Evolutionary conservation across 371 early-diverging fungal species (phyloP).

Genomic region (Dinochytrium kinnereticum): DNA sequence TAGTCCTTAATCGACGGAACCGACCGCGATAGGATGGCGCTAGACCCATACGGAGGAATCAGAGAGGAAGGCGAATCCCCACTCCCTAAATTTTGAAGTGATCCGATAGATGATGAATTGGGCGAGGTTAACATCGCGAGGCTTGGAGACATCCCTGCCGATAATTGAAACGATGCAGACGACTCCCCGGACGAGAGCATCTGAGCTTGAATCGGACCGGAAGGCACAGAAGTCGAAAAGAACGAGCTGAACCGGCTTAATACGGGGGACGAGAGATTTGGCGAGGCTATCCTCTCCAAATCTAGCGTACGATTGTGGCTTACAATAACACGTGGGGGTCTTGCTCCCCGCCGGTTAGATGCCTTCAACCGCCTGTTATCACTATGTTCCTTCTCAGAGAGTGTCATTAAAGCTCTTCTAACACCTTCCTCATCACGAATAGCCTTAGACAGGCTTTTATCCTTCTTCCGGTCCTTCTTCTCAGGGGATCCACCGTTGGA

Average conservation of each 20-base stretch:
- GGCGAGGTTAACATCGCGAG: conserved; percentile 1
- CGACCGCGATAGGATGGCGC: conserved; percentile 28
- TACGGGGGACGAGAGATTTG: conserved; percentile 15
- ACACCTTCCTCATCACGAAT: conserved; percentile 13
- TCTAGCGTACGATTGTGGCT: conserved; percentile 40
- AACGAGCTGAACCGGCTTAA: conserved; percentile 28
- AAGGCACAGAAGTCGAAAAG: conserved; percentile 12
- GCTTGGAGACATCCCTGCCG: conserved; percentile 18
- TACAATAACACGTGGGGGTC: conserved; percentile 44
- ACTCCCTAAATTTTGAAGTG: conserved; percentile 10
- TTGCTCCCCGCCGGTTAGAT: conserved; percentile 8
- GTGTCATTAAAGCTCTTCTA: conserved; percentile 2
- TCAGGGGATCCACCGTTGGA: background rate
- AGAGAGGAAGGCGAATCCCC: conserved; percentile 18
- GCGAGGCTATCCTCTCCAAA: conserved; percentile 40
- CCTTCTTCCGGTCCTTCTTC: conserved; percentile 22
- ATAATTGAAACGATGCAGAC: conserved; percentile 11
- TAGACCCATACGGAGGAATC: conserved; percentile 11
- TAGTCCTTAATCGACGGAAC: conserved; percentile 85
- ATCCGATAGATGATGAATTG: background rate
- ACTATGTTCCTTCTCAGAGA: conserved; percentile 1
- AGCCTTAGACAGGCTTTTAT: conserved; percentile 8
- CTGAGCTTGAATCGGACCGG: conserved; percentile 12
- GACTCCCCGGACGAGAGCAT: conserved; percentile 17
- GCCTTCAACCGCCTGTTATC: background rate